Conservation (phyloP, 805 yeast species). For the Pichia exigua region DNA sequence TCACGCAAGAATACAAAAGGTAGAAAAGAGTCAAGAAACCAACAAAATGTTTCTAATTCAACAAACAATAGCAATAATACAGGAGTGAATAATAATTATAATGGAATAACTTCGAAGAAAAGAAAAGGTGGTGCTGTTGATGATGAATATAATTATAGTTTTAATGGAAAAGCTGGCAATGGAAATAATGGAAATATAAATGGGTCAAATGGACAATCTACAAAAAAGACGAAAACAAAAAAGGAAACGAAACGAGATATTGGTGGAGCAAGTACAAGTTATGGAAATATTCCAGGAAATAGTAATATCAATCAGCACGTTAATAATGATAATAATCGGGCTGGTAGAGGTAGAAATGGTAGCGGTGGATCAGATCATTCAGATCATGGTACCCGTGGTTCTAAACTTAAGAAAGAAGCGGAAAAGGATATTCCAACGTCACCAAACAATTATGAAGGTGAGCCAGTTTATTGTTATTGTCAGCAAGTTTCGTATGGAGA, state of each 20-base stretch:
- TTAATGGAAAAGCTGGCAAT: neutral
- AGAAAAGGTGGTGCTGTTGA: neutral
- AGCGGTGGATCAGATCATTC: conserved; percentile 4
- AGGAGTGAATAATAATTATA: neutral
- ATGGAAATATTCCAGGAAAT: neutral
- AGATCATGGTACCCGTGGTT: conserved; percentile 2
- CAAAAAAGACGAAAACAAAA: neutral
- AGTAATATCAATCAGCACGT: neutral
- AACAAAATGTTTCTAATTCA: neutral
- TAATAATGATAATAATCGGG: neutral
- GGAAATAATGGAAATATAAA: neutral
- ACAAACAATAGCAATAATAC: neutral
- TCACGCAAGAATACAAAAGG: neutral
- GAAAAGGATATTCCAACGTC: conserved; percentile 14
- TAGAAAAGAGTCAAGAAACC: neutral
- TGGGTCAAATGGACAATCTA: conserved; percentile 2
- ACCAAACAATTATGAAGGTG: conserved; percentile 28
- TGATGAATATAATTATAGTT: neutral
- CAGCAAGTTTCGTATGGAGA: conserved; percentile 96
- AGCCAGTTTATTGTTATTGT: conserved; percentile 92
- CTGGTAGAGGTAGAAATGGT: conserved; percentile 2
- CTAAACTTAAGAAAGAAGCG: conserved; percentile 13
- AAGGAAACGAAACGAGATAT: neutral
- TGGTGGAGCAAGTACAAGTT: neutral
- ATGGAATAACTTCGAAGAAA: neutral